Evolutionary conservation across 1,284 basidiomycete genomes (phyloP).

Genomic region (Cryptococcus wingfieldii): DNA sequence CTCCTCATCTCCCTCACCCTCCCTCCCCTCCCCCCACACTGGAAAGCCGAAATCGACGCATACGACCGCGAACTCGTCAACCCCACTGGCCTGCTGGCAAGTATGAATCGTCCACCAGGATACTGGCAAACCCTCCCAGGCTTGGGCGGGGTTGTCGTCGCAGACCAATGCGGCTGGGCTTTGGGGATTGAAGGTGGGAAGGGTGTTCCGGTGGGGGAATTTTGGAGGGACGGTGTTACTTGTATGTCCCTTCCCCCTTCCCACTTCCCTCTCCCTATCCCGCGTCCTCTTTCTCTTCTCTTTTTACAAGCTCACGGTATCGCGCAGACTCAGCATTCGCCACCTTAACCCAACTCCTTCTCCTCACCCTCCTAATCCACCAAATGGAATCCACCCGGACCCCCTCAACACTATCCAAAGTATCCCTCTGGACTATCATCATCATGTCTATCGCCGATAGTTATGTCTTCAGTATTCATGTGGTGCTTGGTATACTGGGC

Average conservation of each 20-base stretch:
- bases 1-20: constrained; percentile 40
- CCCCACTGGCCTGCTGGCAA: constrained; percentile 38
- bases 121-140: constrained; percentile 39
- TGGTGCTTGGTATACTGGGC: constrained; percentile 75
- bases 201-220: constrained; percentile 60
- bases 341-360: constrained; percentile 61
- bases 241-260: constrained; percentile 55
- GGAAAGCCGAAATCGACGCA: constrained; percentile 24
- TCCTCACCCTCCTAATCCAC: constrained; percentile 65
- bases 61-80: constrained; percentile 39
- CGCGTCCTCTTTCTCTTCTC: not conserved
- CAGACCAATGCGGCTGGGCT: constrained; percentile 71
- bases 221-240: constrained; percentile 74
- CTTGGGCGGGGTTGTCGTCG: constrained; percentile 64
- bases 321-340: constrained; percentile 67
- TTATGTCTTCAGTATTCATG: constrained; percentile 75
- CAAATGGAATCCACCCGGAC: constrained; percentile 72
- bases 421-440: constrained; percentile 76
- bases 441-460: constrained; percentile 71
- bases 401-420: constrained; percentile 67
- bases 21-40: constrained; percentile 34
- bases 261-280: not conserved
- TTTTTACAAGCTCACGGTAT: not conserved
- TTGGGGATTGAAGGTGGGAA: constrained; percentile 62
- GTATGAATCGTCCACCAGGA: constrained; percentile 28